phyloP scores from a whole-genome alignment of 2,329 filamentous ascomycete species.

The Exophiala viscosa region DNA sequence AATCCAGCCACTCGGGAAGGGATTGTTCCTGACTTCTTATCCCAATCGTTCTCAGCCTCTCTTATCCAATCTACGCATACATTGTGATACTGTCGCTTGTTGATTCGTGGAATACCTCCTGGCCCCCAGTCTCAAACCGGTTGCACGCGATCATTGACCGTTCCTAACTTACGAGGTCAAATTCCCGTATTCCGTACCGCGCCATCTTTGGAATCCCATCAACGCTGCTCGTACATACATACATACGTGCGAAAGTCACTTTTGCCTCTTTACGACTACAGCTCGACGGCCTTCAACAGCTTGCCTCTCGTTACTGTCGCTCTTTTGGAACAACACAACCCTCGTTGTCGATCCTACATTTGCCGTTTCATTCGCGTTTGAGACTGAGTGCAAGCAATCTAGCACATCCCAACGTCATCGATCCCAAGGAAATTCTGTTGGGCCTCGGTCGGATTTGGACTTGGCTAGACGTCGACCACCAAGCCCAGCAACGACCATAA shows the following conservation, averaged over 20 bases:
- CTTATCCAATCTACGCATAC: background rate
- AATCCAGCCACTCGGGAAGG: constrained; percentile 5
- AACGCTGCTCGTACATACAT: background rate
- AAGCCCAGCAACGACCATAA: constrained; percentile 10
- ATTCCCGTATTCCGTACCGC: background rate
- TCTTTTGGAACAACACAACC: background rate
- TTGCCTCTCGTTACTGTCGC: constrained; percentile 5
- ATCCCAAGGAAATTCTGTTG: constrained; percentile 11
- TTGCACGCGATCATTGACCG: background rate
- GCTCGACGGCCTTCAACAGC: background rate
- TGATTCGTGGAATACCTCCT: constrained; percentile 2
- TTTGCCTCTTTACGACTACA: background rate
- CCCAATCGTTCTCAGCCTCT: background rate
- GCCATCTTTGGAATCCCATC: background rate
- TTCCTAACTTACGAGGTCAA: background rate
- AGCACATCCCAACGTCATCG: background rate
- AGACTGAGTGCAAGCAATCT: background rate
- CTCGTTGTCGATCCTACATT: background rate
- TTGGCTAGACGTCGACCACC: constrained; percentile 1
- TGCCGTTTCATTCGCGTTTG: constrained; percentile 16
- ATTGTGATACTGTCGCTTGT: background rate
- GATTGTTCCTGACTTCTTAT: constrained; percentile 2
- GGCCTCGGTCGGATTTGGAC: constrained; percentile 2
- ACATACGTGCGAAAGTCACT: background rate
- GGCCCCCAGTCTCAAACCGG: background rate